Conservation (phyloP, 1,284 basidiomycete species). For the Rhodotorula glutinis region DNA sequence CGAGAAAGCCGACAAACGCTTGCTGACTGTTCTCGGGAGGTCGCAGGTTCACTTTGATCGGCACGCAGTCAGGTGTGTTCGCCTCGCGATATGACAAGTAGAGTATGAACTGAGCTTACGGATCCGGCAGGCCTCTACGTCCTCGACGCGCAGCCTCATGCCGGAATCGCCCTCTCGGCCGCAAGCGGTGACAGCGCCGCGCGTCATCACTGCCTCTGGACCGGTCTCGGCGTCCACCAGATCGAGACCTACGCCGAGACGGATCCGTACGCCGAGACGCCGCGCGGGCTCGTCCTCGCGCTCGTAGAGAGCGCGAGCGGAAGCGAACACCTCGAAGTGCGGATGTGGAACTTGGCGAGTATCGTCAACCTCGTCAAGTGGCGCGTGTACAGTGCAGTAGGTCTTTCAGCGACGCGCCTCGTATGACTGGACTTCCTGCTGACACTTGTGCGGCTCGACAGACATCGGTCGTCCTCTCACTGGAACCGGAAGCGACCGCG, state of each 20-base stretch:
- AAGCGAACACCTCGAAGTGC: constrained; percentile 3
- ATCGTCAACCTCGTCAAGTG: constrained; percentile 33
- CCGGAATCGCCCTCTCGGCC: constrained; percentile 10
- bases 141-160: constrained; percentile 15
- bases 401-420: background rate
- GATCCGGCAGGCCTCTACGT: constrained; percentile 18
- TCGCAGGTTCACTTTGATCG: constrained; percentile 31
- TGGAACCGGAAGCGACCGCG: background rate
- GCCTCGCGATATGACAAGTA: background rate
- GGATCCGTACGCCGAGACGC: background rate
- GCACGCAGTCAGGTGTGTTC: background rate
- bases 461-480: background rate
- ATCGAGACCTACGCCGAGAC: constrained; percentile 22
- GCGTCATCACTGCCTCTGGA: constrained; percentile 18
- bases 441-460: background rate
- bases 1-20: too few relatives aligned
- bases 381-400: constrained; percentile 10
- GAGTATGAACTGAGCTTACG: background rate
- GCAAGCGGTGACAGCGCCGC: background rate
- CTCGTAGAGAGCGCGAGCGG: background rate
- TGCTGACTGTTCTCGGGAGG: too few relatives aligned
- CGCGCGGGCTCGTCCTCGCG: constrained; percentile 18
- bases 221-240: constrained; percentile 20
- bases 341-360: constrained; percentile 31
- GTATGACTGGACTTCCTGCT: background rate